These are phyloP conservation scores for Stropharia rugosoannulata DNA, from an alignment of 768 basidiomycete species.

Conservation along the genomic window DNA sequence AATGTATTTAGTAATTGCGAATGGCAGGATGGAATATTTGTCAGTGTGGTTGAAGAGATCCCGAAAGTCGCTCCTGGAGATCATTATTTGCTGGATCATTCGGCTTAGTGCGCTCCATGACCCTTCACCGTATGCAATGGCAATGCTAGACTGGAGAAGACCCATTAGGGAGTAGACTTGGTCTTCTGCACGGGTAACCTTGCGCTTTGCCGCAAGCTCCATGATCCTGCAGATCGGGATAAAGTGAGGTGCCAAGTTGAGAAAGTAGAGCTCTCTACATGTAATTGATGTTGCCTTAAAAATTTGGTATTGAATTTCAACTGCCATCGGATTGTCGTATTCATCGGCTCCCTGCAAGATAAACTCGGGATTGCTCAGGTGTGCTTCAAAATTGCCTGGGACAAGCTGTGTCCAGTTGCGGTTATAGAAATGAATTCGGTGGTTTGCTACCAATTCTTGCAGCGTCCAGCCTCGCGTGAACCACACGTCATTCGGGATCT, in stretches of 20 bases:
- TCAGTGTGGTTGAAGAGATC: background rate
- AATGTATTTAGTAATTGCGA: background rate
- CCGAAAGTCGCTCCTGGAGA: background rate
- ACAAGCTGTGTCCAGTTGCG: background rate
- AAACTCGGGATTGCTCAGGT: background rate
- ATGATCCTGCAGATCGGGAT: background rate
- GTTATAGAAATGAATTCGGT: background rate
- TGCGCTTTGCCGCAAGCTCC: background rate
- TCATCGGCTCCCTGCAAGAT: no score
- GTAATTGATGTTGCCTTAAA: background rate
- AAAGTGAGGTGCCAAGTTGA: background rate
- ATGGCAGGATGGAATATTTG: background rate
- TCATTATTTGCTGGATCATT: background rate
- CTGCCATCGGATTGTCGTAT: no score
- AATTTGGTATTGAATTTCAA: background rate
- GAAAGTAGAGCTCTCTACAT: background rate
- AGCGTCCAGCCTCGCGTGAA: slow-evolving; percentile 4
- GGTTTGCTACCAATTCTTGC: slow-evolving; percentile 1
- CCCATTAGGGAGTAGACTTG: background rate
- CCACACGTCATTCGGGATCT: background rate
- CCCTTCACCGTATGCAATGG: slow-evolving; percentile 1
- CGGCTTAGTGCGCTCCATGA: background rate
- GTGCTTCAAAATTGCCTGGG: background rate
- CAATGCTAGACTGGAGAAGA: background rate
- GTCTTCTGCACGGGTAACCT: background rate